Evolutionary conservation across 805 yeast species (phyloP), one percentile per base, ranked within the genome.

Genomic region (Maudiozyma turicensis): DNA sequence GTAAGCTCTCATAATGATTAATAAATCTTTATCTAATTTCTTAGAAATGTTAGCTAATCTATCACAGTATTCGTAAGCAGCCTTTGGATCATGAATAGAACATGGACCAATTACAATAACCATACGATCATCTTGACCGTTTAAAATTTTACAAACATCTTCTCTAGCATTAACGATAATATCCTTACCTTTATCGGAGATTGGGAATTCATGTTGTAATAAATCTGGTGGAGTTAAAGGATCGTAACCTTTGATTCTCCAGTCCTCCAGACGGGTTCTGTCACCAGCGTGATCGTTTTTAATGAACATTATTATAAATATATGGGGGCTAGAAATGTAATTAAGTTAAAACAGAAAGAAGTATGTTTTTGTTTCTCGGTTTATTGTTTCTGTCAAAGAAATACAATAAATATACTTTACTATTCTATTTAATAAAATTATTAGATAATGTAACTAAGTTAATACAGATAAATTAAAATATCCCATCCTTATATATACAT

Each of bases 141-240:
- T 74, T 47, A 91, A 69, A 55, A 91, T 81, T 44, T 81, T 77
- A 47, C 81, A 76, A 3, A 95, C 82, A 28, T 77, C 82, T 53
- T 83, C 77, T 71, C 98, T 80, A 44, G 93, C 96, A 45, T 76
- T 70, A 41, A 86, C 65, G 51, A 91, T 87, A 48, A 74, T 82
- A 49, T 77, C 71, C 56, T 78, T 77, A 48, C 84, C 78, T 44
- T 69, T 68, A 47, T 73, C 76, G 35, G 84, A 72, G 44, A 88
- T 77, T 40, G 87, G 91, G 64, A 75, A 75, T 67, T 91, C 96
- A 57, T 84, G 86, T 70, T 90, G 96, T 40, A 91, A 77, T 50
- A 90, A 75, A 63, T 87, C 96, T 30, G 99, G 98, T 10, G 98
- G 86, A n/a, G 95, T 84, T 54, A 91, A 75, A 26, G 98, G 98